Percentiles rank a stretch among this genome's conserved stretches.
These are phyloP conservation scores for Multifurca ochricompacta DNA, from an alignment of 768 basidiomycete genomes.

Conservation along the genomic window DNA sequence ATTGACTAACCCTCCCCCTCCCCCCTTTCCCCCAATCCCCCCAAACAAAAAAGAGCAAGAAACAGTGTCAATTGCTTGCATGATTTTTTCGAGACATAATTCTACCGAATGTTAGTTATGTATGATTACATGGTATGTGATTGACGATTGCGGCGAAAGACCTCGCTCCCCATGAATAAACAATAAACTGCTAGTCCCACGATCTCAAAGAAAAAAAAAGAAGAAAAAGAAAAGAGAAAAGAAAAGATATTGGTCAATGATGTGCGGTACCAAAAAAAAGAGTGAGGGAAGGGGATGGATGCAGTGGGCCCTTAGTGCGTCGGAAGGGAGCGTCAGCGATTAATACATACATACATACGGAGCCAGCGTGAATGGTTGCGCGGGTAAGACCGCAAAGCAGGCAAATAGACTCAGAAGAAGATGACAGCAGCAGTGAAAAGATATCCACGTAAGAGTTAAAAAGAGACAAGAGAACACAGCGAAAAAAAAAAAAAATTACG, in stretches of 20 bases:
- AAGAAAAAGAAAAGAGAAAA: not conserved
- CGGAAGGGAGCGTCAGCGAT: conserved; percentile 13
- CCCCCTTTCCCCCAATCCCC: not conserved
- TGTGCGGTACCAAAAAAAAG: not conserved
- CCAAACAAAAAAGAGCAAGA: not conserved
- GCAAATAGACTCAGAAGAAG: not conserved
- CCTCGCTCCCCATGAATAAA: conserved; percentile 13
- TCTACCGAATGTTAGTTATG: conserved; percentile 13
- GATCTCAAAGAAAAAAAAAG: not conserved
- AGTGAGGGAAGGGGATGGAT: not conserved
- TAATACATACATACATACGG: conserved; percentile 18
- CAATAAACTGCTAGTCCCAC: conserved; percentile 9
- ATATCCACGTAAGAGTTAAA: not conserved
- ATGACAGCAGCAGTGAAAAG: not conserved
- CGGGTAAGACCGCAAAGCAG: not conserved
- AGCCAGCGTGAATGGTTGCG: not conserved
- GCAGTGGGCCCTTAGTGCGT: conserved; percentile 7
- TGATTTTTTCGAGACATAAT: conserved; percentile 10
- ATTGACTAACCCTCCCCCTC: no score
- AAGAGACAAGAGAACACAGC: not conserved
- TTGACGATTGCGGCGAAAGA: conserved; percentile 6
- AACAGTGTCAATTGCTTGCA: conserved; percentile 9
- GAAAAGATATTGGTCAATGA: not conserved
- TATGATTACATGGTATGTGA: conserved; percentile 12
- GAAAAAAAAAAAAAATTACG: not conserved